Evolutionary conservation across 2,329 filamentous ascomycete species (phyloP).

Genomic region (Ampelomyces quisqualis): DNA sequence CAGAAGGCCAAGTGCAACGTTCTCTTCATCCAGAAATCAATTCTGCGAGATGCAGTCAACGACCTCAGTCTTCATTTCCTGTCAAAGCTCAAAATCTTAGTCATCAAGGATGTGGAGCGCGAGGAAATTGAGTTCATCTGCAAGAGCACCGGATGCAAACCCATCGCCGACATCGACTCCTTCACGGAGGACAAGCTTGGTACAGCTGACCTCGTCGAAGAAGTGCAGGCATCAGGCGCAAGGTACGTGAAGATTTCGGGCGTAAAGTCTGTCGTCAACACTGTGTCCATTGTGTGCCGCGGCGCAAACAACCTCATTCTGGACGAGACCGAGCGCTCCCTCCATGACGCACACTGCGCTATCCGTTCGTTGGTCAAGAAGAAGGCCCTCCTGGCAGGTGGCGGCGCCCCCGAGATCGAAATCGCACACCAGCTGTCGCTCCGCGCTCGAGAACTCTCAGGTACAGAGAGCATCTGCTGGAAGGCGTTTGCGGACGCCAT

Average conservation of each 20-base stretch:
- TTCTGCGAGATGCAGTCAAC: conserved; percentile 95
- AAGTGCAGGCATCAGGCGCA: conserved; percentile 81
- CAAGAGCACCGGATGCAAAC: conserved; percentile 99
- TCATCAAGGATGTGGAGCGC: conserved; percentile 95
- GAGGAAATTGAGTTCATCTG: conserved; percentile 99
- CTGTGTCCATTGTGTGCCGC: conserved; percentile 89
- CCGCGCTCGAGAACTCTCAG: conserved; percentile 77
- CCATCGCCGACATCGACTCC: conserved; percentile 95
- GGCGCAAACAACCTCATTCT: conserved; percentile 93
- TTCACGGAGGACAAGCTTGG: conserved; percentile 99
- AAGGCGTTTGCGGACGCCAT: conserved; percentile 98
- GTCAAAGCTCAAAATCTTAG: conserved; percentile 92
- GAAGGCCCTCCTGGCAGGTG: conserved; percentile 96
- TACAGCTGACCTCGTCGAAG: conserved; percentile 88
- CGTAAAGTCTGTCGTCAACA: conserved; percentile 79
- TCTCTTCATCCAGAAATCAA: conserved; percentile 96
- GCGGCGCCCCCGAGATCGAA: conserved; percentile 94
- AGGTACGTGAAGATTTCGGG: conserved; percentile 95
- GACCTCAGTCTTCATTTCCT: conserved; percentile 97
- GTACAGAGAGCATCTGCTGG: conserved; percentile 97
- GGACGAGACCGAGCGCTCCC: conserved; percentile 92
- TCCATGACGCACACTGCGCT: conserved; percentile 97
- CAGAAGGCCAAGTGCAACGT: conserved; percentile 99
- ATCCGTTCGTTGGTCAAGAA: conserved; percentile 98
- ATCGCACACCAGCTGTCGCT: conserved; percentile 84